Conservation (phyloP, 805 yeast species). For the Crinitomyces ghanaensis region DNA sequence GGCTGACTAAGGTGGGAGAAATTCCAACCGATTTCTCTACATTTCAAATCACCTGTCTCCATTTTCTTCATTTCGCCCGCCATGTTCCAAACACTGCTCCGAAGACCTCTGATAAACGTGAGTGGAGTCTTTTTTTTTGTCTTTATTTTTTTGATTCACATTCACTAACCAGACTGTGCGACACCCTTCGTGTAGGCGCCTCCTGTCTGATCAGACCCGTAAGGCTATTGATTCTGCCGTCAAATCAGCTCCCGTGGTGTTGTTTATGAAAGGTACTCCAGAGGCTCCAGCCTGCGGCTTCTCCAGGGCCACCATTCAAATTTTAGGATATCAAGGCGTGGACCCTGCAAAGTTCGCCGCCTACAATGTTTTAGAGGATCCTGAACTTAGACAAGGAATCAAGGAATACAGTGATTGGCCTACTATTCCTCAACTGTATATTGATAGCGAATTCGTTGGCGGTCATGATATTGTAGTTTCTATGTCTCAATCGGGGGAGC, state of each 20-base stretch:
- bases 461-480: slow-evolving; percentile 92
- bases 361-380: slow-evolving; percentile 89
- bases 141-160: too few relatives aligned
- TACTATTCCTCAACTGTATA: slow-evolving; percentile 92
- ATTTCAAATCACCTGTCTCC: too few relatives aligned
- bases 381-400: slow-evolving; percentile 87
- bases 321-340: slow-evolving; percentile 92
- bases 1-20: too few relatives aligned
- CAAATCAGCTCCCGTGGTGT: slow-evolving; percentile 81
- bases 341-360: slow-evolving; percentile 96
- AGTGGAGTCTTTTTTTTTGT: too few relatives aligned
- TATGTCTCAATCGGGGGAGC: slow-evolving; percentile 82
- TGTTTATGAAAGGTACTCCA: slow-evolving; percentile 98
- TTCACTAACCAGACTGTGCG: too few relatives aligned
- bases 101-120: too few relatives aligned
- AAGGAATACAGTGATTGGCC: slow-evolving; percentile 98
- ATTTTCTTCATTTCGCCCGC: too few relatives aligned
- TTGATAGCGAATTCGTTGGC: slow-evolving; percentile 81
- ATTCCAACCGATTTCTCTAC: too few relatives aligned
- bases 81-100: too few relatives aligned
- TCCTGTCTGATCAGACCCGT: slow-evolving; percentile 64
- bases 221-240: slow-evolving; percentile 82
- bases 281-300: slow-evolving; percentile 97
- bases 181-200: too few relatives aligned
- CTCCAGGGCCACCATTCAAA: slow-evolving; percentile 86